Evolutionary conservation across 371 early-diverging fungal genomes (phyloP), one percentile per base, ranked within the genome.

Genomic region (Mucor plumbeus): DNA sequence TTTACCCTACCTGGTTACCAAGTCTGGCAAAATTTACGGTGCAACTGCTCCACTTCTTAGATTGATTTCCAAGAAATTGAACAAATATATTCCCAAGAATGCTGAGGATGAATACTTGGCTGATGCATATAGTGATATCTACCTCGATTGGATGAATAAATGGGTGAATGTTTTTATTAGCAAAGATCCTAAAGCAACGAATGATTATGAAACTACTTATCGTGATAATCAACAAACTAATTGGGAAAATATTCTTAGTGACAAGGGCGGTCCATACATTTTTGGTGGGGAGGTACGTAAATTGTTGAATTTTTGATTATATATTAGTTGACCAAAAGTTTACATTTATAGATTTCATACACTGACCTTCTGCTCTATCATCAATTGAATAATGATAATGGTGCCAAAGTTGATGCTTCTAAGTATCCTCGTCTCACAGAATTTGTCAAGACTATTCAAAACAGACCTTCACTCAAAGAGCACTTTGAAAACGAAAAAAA

Each of bases 281-380:
- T 48, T 75, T n/a, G 78, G 75, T 48, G 62, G 70, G 11, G 17
- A 67, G 40, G 40, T 63, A 38, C 26, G 47, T 35, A 36, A 26
- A 26, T 3, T 26, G 26, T 1, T 26, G 26, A 26, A 26, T 1
- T 26, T 26, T 26, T 26, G 3, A 26, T 26, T 26, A 26, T 26
- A 26, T 26, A n/a, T n/a, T n/a, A n/a, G n/a, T n/a, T n/a, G n/a
- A n/a, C n/a, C n/a, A n/a, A n/a, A n/a, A n/a, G n/a, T n/a, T n/a
- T 26, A 26, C 26, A 26, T 17, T 7, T 7, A 8, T 5, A 44
- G 48, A 70, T 74, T 21, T 47, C 72, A 19, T 77, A 77, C 44
- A 65, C 63, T 35, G 77, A 77, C 41, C 74, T 77, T 50, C 6
- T 67, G 4, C 54, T 77, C 10, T 77, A 65, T 17, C 70, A 70